Conservation (phyloP, 805 yeast species). For the Yamadazyma sp. region DNA sequence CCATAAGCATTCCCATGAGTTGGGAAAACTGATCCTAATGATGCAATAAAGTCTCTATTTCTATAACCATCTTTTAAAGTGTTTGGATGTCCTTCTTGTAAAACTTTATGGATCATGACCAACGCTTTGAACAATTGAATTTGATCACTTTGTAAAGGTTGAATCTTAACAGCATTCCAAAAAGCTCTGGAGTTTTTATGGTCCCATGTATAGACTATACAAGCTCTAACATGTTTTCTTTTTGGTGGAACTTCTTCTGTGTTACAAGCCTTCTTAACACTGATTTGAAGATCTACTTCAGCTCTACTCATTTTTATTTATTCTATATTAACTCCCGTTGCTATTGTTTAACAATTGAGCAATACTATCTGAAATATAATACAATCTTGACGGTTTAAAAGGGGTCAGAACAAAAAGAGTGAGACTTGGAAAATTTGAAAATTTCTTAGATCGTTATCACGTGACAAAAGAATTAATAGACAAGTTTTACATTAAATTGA, state of each 20-base stretch:
- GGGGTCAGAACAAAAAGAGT: neutral
- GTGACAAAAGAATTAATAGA: no score
- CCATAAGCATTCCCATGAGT: slow-evolving; percentile 54
- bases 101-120: slow-evolving; percentile 81
- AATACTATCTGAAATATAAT: neutral
- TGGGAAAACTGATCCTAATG: slow-evolving; percentile 59
- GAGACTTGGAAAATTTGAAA: neutral
- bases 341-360: neutral
- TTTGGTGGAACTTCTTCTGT: slow-evolving; percentile 89
- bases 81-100: slow-evolving; percentile 97
- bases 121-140: slow-evolving; percentile 83
- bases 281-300: slow-evolving; percentile 44
- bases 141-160: slow-evolving; percentile 79
- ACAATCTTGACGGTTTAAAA: neutral
- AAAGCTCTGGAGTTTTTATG: slow-evolving; percentile 79
- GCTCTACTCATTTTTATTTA: slow-evolving; percentile 37
- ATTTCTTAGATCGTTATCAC: no score
- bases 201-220: slow-evolving; percentile 97
- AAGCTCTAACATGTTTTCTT: slow-evolving; percentile 92
- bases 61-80: slow-evolving; percentile 76
- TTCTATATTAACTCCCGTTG: neutral
- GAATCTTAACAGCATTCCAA: slow-evolving; percentile 77
- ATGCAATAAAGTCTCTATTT: slow-evolving; percentile 73
- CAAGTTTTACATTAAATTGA: no score
- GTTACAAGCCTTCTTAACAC: slow-evolving; percentile 81